A percentile compares a stretch with the other conserved stretches of the same genome.
phyloP scores from a whole-genome alignment of 1,284 basidiomycete genomes.

The Amylostereum areolatum region DNA sequence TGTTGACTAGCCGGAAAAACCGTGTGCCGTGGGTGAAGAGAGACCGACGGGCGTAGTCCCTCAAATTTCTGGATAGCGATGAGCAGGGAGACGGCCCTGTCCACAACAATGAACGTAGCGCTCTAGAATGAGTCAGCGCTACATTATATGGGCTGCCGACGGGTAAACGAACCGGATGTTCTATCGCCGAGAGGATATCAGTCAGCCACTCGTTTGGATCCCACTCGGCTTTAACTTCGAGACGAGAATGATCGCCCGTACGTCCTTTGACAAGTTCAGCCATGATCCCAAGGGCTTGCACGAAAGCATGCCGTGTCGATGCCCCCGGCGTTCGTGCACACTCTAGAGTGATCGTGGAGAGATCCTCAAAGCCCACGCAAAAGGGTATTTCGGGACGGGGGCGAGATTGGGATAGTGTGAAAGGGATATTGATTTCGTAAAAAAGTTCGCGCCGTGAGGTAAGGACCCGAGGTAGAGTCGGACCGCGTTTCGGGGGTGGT shows the following conservation, averaged over 20 bases:
- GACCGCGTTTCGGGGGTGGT: constrained; percentile 40
- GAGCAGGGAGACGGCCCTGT: constrained; percentile 56
- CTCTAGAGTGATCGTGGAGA: constrained; percentile 38
- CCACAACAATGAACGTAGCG: constrained; percentile 62
- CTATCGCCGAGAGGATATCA: constrained; percentile 41
- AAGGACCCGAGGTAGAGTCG: constrained; percentile 31
- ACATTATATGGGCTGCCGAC: not conserved
- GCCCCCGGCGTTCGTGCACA: constrained; percentile 34
- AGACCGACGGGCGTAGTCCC: constrained; percentile 45
- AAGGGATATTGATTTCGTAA: constrained; percentile 42
- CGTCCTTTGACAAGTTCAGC: constrained; percentile 39
- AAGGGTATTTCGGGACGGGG: constrained; percentile 42
- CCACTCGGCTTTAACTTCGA: constrained; percentile 42
- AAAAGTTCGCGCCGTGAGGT: constrained; percentile 54
- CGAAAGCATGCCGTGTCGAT: constrained; percentile 36
- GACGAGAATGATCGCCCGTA: constrained; percentile 25
- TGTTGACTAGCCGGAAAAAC: constrained; percentile 53
- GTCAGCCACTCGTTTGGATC: constrained; percentile 51
- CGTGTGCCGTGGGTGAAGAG: constrained; percentile 46
- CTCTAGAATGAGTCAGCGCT: constrained; percentile 30
- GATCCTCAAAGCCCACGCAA: constrained; percentile 47
- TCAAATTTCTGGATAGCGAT: constrained; percentile 49
- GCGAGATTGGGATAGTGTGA: constrained; percentile 10
- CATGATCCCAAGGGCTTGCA: constrained; percentile 44
- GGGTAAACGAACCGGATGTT: constrained; percentile 40